Evolutionary conservation across 2,329 filamentous ascomycete genomes (phyloP), one percentile per base, ranked within the genome.

Genomic region (Harringtonia lauricola): DNA sequence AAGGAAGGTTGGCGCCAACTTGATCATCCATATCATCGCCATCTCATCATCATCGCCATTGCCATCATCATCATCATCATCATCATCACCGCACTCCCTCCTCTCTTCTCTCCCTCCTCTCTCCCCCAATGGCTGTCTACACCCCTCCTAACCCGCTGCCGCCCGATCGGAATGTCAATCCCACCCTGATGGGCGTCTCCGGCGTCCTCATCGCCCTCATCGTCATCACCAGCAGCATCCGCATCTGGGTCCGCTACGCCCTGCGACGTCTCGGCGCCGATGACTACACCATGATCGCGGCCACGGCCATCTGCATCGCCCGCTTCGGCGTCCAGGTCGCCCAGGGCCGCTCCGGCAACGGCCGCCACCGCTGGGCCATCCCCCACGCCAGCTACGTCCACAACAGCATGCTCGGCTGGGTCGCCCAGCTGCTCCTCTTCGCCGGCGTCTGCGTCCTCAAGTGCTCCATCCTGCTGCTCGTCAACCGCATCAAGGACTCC

Each of bases 401-500:
- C 24, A 34, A 33, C 19, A 41, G 24, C 29, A 41, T 33, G 30
- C 30, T 41, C 4, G 39, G 39, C 18, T 41, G 39, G 39, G n/a
- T 41, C 36, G 62, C 59, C 4, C 64, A 67, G 51, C 54, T 67
- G 14, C 52, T 65, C 18, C 57, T 68, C 3, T 68, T 67, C 45
- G 52, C 55, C 12, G 59, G 57, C 34, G 59, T 66, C 29, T 63
- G 59, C 33, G 43, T 67, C 2, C 54, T 68, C 37, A 68, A 68
- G 45, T 54, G 61, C 24, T 67, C 63, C 4, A 66, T 68, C 40
- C 57, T 64, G 49, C 47, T 67, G 13, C 52, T 68, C 9, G 50
- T 67, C 2, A 50, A 67, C 4, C 59, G 64, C 14, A 65, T 68
- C 52, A 65, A 66, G 46, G 54, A 62, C 36, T 59, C 59, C 3